Evolutionary conservation across 805 yeast species (phyloP).

Genomic region (Isabelozyma pseudorhagii): DNA sequence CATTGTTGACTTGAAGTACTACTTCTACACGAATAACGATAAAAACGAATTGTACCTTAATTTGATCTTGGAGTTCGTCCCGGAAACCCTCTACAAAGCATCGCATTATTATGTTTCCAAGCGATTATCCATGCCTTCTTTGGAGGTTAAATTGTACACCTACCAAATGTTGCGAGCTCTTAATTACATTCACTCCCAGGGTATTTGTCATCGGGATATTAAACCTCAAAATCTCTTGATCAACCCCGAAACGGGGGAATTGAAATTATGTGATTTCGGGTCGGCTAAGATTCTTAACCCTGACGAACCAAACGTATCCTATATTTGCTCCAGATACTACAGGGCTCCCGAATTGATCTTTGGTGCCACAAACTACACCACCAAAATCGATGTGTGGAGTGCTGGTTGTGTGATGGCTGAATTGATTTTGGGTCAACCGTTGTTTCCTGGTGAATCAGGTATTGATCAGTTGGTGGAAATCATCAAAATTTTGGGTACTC

Average conservation of each 20-base stretch:
- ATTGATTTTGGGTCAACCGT: conserved; percentile 88
- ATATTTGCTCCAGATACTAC: conserved; percentile 94
- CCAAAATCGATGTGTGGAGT: conserved; percentile 96
- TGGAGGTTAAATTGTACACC: conserved; percentile 85
- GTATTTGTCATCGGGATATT: conserved; percentile 91
- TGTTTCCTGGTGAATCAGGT: conserved; percentile 97
- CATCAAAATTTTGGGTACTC: conserved; percentile 93
- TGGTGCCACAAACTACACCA: conserved; percentile 95
- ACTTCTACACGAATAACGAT: conserved; percentile 72
- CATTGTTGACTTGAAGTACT: conserved; percentile 83
- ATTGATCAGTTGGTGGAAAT: conserved; percentile 96
- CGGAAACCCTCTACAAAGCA: conserved; percentile 94
- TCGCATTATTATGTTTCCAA: conserved; percentile 76
- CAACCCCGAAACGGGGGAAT: conserved; percentile 78
- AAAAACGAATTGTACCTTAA: conserved; percentile 81
- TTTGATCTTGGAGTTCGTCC: conserved; percentile 85
- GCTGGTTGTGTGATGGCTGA: conserved; percentile 99
- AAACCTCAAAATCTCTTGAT: conserved; percentile 87
- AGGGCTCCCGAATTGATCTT: conserved; percentile 97
- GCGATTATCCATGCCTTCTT: conserved; percentile 77
- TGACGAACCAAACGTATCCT: conserved; percentile 90
- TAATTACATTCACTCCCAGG: conserved; percentile 71
- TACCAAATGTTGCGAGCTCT: conserved; percentile 73
- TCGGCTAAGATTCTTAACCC: conserved; percentile 90
- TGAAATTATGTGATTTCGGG: conserved; percentile 95